Conservation (phyloP, 177 flowering plant genomes). For the Viscum album region DNA sequence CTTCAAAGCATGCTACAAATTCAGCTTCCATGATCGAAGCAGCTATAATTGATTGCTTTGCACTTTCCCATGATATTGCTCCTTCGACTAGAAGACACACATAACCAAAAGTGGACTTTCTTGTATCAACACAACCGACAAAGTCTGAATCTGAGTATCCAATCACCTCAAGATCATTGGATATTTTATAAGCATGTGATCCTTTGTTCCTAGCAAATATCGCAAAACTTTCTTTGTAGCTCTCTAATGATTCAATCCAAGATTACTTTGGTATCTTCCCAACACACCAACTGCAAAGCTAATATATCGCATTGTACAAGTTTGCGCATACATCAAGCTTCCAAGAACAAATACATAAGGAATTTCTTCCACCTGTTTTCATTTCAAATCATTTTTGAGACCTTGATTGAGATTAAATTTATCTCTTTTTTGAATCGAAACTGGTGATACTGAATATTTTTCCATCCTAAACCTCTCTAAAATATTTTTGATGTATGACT, state of each 20-base stretch:
- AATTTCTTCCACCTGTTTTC: no score
- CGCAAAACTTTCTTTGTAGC: neutral
- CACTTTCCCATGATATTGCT: constrained; percentile 10
- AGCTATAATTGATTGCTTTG: neutral
- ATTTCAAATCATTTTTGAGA: no score
- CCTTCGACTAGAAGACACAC: neutral
- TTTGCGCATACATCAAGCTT: neutral
- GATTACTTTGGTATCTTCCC: neutral
- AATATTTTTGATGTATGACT: neutral
- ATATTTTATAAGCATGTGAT: neutral
- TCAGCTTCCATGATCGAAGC: constrained; percentile 7
- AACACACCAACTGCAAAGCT: neutral
- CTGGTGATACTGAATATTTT: neutral
- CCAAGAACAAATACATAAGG: neutral
- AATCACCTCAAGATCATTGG: neutral
- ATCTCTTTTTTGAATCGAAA: neutral
- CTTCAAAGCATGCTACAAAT: constrained; percentile 12
- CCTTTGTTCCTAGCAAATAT: neutral
- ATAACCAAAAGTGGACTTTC: constrained; percentile 6
- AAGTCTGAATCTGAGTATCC: constrained; percentile 4
- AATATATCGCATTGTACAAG: neutral
- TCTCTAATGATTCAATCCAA: neutral
- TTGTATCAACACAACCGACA: neutral
- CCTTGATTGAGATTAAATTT: no score
- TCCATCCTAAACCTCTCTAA: neutral